These are phyloP conservation scores for Coriaria nepalensis DNA, from an alignment of 306 rosid species.

Conservation along the genomic window DNA sequence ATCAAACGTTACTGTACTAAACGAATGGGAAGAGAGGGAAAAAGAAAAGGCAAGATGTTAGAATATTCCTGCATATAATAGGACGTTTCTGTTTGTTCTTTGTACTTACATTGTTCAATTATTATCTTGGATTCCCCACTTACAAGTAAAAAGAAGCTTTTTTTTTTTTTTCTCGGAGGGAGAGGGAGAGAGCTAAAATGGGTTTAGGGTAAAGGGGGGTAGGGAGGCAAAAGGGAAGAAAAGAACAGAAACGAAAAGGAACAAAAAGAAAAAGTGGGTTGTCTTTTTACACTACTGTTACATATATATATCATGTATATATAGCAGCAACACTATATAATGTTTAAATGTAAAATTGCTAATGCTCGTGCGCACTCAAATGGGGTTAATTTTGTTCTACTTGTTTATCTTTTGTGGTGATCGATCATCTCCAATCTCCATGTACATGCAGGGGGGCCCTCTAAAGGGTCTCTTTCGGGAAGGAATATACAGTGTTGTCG, in stretches of 20 bases:
- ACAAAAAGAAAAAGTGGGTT: slow-evolving; percentile 33
- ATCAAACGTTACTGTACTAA: no score
- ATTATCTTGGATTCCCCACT: slow-evolving; percentile 44
- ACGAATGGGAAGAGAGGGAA: background rate
- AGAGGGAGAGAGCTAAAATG: slow-evolving; percentile 29
- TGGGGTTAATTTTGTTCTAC: background rate
- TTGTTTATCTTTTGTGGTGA: background rate
- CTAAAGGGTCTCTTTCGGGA: slow-evolving; percentile 47
- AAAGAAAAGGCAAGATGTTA: slow-evolving; percentile 24
- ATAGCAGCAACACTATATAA: no score
- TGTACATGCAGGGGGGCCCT: slow-evolving; percentile 31
- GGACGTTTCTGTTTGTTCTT: no score
- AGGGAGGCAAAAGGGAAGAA: slow-evolving; percentile 8
- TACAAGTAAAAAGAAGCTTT: slow-evolving; percentile 1
- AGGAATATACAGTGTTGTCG: slow-evolving; percentile 93
- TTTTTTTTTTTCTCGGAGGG: background rate
- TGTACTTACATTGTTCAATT: slow-evolving; percentile 5
- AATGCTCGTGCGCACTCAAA: slow-evolving; percentile 56
- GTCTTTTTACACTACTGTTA: slow-evolving; percentile 30
- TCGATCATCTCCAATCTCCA: no score
- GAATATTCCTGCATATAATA: no score
- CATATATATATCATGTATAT: no score
- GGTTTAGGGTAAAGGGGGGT: slow-evolving; percentile 16
- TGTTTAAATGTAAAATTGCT: slow-evolving; percentile 22
- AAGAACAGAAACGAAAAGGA: no score